phyloP scores from a whole-genome alignment of 148 eudicot genomes.

The Rhododendron molle region DNA sequence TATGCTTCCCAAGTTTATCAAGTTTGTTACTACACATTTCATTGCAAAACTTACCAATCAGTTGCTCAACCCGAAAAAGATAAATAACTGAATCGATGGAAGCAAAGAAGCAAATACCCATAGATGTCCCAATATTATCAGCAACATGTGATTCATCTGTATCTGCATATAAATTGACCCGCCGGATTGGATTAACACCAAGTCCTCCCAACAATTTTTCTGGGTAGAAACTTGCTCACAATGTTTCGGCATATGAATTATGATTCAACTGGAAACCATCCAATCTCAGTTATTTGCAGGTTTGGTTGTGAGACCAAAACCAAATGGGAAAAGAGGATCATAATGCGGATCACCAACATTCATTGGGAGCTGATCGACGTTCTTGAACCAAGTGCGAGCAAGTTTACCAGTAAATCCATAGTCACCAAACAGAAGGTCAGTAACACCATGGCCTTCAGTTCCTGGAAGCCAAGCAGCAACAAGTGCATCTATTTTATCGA shows the following conservation, averaged over 20 bases:
- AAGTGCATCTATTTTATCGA: constrained; percentile 36
- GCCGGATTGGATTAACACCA: not conserved
- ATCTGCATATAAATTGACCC: not conserved
- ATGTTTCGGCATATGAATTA: not conserved
- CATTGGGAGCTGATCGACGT: constrained; percentile 54
- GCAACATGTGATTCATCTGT: not conserved
- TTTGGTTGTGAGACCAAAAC: constrained; percentile 44
- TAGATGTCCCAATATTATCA: too few relatives aligned
- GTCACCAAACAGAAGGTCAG: constrained; percentile 46
- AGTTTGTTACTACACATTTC: not conserved
- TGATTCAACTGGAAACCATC: not conserved
- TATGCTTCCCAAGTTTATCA: not conserved
- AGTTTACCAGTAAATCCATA: constrained; percentile 51
- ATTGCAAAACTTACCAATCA: not conserved
- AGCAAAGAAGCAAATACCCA: not conserved
- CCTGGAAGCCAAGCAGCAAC: constrained; percentile 69
- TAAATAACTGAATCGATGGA: not conserved
- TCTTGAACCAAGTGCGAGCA: constrained; percentile 51
- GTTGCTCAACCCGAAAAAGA: not conserved
- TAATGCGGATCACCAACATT: constrained; percentile 44
- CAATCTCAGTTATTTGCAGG: constrained; percentile 6
- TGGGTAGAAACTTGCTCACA: not conserved
- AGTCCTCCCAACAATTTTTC: not conserved
- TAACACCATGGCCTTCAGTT: constrained; percentile 54
- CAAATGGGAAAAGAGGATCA: constrained; percentile 54